Evolutionary conservation across 768 basidiomycete species (phyloP).

Genomic region (Phylloporus rhodoxanthus): DNA sequence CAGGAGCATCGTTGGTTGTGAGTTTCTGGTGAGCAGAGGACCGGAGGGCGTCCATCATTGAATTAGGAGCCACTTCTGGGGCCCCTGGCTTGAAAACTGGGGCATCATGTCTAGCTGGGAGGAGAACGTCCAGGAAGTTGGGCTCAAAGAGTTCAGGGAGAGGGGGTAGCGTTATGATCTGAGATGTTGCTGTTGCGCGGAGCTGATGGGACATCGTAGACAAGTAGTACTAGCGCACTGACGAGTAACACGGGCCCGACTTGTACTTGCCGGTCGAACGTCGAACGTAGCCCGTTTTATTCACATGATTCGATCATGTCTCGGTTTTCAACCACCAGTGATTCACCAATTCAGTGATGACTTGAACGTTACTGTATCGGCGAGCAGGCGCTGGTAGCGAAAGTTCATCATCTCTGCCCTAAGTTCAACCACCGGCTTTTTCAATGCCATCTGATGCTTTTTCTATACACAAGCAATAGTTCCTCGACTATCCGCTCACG

Average conservation of each 20-base stretch:
- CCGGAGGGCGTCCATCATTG: conserved; percentile 53
- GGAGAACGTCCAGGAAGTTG: conserved; percentile 50
- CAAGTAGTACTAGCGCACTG: not conserved
- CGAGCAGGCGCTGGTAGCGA: no score
- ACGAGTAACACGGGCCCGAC: no score
- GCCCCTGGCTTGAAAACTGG: not conserved
- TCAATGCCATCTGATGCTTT: no score
- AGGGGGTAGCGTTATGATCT: conserved; percentile 46
- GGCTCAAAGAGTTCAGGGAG: conserved; percentile 55
- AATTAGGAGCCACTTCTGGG: conserved; percentile 25
- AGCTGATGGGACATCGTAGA: not conserved
- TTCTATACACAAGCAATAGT: no score
- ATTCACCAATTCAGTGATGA: no score
- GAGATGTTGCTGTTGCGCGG: conserved; percentile 23
- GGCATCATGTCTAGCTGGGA: conserved; percentile 31
- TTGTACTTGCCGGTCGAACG: no score
- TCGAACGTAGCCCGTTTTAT: no score
- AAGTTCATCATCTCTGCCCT: no score
- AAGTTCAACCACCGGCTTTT: not conserved
- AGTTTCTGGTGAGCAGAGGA: conserved; percentile 37
- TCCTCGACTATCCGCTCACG: not conserved
- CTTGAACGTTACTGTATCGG: no score
- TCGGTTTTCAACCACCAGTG: no score
- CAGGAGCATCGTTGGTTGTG: conserved; percentile 48
- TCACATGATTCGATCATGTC: no score